A percentile compares a stretch with the other conserved stretches of the same genome.
Evolutionary conservation across 2,329 filamentous ascomycete species (phyloP).

Genomic region (Lanzia echinophila): DNA sequence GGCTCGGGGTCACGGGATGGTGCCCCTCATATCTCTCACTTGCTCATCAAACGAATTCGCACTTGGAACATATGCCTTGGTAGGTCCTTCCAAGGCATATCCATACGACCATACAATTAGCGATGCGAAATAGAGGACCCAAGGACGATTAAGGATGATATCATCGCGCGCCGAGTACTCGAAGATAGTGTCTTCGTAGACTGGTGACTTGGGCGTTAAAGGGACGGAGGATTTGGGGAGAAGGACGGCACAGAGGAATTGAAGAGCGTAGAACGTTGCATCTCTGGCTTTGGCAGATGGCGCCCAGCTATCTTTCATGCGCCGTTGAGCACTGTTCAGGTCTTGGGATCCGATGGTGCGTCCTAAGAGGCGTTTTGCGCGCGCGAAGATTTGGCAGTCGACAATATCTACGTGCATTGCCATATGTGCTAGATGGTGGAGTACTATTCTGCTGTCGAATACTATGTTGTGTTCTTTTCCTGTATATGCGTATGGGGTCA

Average conservation of each 20-base stretch:
- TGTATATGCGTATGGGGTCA: conserved; percentile 48
- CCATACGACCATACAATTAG: conserved; percentile 95
- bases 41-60: conserved; percentile 56
- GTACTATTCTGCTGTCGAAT: conserved; percentile 79
- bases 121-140: conserved; percentile 90
- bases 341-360: conserved; percentile 78
- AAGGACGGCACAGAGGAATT: conserved; percentile 80
- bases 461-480: conserved; percentile 60
- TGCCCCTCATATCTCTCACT: conserved; percentile 71
- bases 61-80: conserved; percentile 39
- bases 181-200: conserved; percentile 34
- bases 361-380: conserved; percentile 77
- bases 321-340: conserved; percentile 68
- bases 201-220: conserved; percentile 5
- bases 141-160: conserved; percentile 81
- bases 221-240: conserved; percentile 43
- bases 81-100: conserved; percentile 78
- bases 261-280: conserved; percentile 85
- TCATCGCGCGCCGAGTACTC: conserved; percentile 82
- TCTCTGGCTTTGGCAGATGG: conserved; percentile 82
- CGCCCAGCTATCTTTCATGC: conserved; percentile 87
- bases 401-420: conserved; percentile 95
- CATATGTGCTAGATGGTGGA: conserved; percentile 95
- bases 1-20: too few relatives aligned
- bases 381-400: conserved; percentile 94